Base-by-base conservation (phyloP, 192 early-diverging fungal species). In the Gaertneriomyces sp. region DNA sequence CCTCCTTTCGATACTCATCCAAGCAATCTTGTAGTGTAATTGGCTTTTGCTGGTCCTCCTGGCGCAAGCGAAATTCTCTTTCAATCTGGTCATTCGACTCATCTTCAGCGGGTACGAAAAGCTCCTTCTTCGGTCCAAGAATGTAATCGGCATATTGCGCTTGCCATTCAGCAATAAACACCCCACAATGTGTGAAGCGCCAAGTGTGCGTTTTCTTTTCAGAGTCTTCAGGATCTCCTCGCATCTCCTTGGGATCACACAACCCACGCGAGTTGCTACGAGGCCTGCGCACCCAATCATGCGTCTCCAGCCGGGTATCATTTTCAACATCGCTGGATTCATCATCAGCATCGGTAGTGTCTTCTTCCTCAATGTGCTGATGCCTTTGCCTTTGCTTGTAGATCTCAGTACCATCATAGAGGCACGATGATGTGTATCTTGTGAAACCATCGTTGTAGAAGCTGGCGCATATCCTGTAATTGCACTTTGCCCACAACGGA, bases 1-100 rank as follows among this genome's bases (percentile, higher is more conserved):
- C 91, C 64, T 90, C 81, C 45, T 82, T 81, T 41, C 76, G 86
- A 66, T 89, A 93, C 68, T 90, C 90, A 19, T 80, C 73, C 45
- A 93, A 59, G 55, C 91, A 93, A 61, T 89, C 84, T 41, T 80
- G 64, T 41, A 93, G 60, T 6, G 83, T 81, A 6, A 92, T 72
- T 5, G 68, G 19, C 47, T 81, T 78, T 12, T 70, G 59, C 25
- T 33, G 25, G 25, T 33, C 25, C 0, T 33, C 25, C 25, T 33
- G 25, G 25, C 25, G 25, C 25, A 33, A 33, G 25, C 25, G 25
- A 2, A 33, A 33, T 33, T 33, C 25, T 2, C 25, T 33, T 33
- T 33, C 25, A 33, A 33, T 33, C 25, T 33, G 25, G 0, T 33
- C 25, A 33, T 33, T 33, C 2, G 25, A 33, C 25, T 33, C 25